These are phyloP conservation scores for Wickerhamomyces sydowiorum DNA, from an alignment of 805 yeast species.

Conservation along the genomic window DNA sequence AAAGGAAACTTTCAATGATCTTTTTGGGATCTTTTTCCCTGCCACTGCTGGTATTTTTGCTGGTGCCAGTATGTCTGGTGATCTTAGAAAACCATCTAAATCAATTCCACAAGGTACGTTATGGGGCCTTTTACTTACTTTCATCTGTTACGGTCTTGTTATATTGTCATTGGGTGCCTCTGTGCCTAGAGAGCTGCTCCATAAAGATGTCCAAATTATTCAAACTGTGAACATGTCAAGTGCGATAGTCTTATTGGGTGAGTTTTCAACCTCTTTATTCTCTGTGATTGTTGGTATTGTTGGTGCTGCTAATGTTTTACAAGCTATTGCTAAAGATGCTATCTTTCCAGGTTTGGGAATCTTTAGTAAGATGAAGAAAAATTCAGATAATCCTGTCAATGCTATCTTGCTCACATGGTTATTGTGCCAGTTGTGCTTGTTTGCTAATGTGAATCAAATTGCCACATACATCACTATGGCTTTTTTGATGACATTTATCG, in stretches of 20 bases:
- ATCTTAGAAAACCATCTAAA: conserved; percentile 74
- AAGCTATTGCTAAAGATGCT: conserved; percentile 85
- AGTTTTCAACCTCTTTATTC: conserved; percentile 82
- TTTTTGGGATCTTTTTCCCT: conserved; percentile 95
- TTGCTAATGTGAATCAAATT: conserved; percentile 88
- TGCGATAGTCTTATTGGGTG: conserved; percentile 75
- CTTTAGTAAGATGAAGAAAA: conserved; percentile 46
- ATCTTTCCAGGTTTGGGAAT: conserved; percentile 73
- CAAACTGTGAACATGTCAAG: conserved; percentile 75
- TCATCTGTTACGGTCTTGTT: conserved; percentile 70
- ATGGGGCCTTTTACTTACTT: conserved; percentile 75
- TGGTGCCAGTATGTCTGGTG: conserved; percentile 99
- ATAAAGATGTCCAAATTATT: conserved; percentile 76
- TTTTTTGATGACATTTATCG: conserved; percentile 90
- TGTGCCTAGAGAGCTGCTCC: conserved; percentile 72
- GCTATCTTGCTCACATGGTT: conserved; percentile 76
- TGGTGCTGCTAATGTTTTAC: conserved; percentile 88
- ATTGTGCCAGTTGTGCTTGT: conserved; percentile 75
- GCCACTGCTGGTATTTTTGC: conserved; percentile 99
- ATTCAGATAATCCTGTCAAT: conserved; percentile 50
- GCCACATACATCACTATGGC: conserved; percentile 98
- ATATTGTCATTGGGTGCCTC: conserved; percentile 75
- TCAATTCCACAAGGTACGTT: conserved; percentile 94
- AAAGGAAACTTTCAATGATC: conserved; percentile 72
- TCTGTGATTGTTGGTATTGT: conserved; percentile 94